Evolutionary conservation across 2,329 filamentous ascomycete species (phyloP).

Genomic region (Xylaria sp.): DNA sequence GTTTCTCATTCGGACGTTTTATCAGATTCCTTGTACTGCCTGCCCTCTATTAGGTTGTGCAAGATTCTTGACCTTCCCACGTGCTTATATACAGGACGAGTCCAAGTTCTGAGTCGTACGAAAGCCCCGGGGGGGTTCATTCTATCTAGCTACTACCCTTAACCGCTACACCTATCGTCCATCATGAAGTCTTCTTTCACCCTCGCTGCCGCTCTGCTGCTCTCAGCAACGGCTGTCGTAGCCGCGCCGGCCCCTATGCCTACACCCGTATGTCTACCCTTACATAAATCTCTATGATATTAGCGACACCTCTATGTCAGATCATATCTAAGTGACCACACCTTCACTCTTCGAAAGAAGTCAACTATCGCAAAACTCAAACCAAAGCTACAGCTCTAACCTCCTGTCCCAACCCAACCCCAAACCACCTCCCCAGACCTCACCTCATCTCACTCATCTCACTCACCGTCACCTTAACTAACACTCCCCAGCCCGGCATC

Average conservation of each 20-base stretch:
- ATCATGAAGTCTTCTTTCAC: conserved; percentile 45
- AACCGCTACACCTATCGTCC: neutral
- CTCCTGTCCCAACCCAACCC: neutral
- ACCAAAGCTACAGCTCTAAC: neutral
- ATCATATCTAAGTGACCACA: neutral
- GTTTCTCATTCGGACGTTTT: no score
- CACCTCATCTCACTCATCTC: neutral
- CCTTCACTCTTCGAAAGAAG: neutral
- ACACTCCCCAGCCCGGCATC: conserved; percentile 64
- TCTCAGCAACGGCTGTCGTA: conserved; percentile 43
- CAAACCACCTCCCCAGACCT: neutral
- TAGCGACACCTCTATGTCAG: neutral
- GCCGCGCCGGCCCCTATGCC: conserved; percentile 45
- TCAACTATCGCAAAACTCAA: neutral
- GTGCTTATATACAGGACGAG: conserved; percentile 1
- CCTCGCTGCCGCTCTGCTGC: conserved; percentile 40
- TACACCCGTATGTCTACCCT: conserved; percentile 41
- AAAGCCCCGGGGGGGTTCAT: neutral
- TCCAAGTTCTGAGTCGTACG: neutral
- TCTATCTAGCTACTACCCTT: neutral
- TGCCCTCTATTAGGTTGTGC: neutral
- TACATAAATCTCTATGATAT: no score
- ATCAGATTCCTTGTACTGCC: no score
- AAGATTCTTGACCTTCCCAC: neutral
- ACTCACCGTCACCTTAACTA: neutral